Evolutionary conservation across 495 filamentous ascomycete species (phyloP), one percentile per base, ranked within the genome.

Genomic region (Aspergillus asperescens): DNA sequence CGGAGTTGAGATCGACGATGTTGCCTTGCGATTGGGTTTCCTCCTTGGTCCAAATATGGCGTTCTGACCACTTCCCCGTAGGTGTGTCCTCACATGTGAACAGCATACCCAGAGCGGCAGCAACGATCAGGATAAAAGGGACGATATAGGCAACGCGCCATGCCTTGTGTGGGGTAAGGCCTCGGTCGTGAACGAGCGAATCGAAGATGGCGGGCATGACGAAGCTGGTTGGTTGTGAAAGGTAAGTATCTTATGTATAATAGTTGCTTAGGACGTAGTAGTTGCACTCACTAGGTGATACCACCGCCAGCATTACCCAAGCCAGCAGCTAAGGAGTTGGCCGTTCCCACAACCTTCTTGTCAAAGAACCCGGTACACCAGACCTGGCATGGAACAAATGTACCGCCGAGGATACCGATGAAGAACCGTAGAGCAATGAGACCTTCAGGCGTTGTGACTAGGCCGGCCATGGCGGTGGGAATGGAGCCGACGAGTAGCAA

Each of bases 331-430:
- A 97, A 70, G 7, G 89, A 84, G 62, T 96, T 97, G 50, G 91
- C 89, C 4, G 88, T 88, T 28, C 92, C 92, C 19, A 97, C 88
- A 15, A 96, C 81, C 62, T 89, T 94, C 75, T 95, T 96, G 73
- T 97, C 92, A 61, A 93, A 95, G 75, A 92, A 96, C 1, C 87
- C 90, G 0, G 92, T 96, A 24, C 85, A 88, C 91, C 92, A 97
- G 7, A 96, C 92, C 59, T 95, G 92, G 66, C 92, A 96, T 2
- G 92, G 92, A 3, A 97, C 91, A 56, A 97, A 97, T 5, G 80
- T 80, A 0, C 86, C 92, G 25, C 92, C 92, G 1, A 97, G 78
- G 49, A 97, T 95, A 29, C 92, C 92, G 48, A 96, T 79, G 70
- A 96, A 96, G 74, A 96, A 95, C 27, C 92, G 84, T 46, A 91